Base-by-base conservation (phyloP, 2,329 filamentous ascomycete species). In the Chaetomiaceae sp. region DNA sequence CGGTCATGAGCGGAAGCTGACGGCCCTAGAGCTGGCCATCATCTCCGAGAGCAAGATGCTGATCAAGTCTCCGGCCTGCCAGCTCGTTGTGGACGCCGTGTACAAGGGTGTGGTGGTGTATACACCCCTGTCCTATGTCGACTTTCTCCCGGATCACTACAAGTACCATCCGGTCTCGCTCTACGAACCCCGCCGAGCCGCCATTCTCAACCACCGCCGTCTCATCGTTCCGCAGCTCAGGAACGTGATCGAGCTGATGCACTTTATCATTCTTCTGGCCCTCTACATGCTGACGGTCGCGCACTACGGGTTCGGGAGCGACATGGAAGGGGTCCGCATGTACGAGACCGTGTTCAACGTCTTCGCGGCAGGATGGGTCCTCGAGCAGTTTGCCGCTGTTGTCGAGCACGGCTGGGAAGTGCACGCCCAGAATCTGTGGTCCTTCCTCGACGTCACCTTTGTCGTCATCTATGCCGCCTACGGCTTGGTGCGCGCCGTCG, bases 381-480 rank as follows among this genome's bases (percentile, higher is more conserved):
- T 86, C 2, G 83, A 86, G 58, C 81, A 84, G 58, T 72, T 83
- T 54, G 78, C 81, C 1, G 79, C 81, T 2, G 79, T 86, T 37
- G 72, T 83, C 10, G 84, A 86, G 62, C 85, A 87, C 58, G 74
- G 71, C 25, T 74, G 70, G 84, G 77, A 81, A 41, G 84, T 88
- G 1, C 85, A 88, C 58, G 85, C 83, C 0, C 84, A 88, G 63
- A 87, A 86, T 58, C 71, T 88, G 5, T 88, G 85, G 85, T 83
- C 83, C 0, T 89, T 88, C 60, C 74, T 88, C 14, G 85, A 88
- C 63, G 75, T 86, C n/a, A 81, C 79, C 1, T 88, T 87, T 58
- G 74, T 79, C 3, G 63, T 71, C 34, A 83, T 88, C 45, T 88
- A 83, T 63, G 66, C 72, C 16, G 66, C 73, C 41, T 89, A 89